These are phyloP conservation scores for Neofusicoccum umdonicola DNA, from an alignment of 2,329 filamentous ascomycete species.

Conservation along the genomic window DNA sequence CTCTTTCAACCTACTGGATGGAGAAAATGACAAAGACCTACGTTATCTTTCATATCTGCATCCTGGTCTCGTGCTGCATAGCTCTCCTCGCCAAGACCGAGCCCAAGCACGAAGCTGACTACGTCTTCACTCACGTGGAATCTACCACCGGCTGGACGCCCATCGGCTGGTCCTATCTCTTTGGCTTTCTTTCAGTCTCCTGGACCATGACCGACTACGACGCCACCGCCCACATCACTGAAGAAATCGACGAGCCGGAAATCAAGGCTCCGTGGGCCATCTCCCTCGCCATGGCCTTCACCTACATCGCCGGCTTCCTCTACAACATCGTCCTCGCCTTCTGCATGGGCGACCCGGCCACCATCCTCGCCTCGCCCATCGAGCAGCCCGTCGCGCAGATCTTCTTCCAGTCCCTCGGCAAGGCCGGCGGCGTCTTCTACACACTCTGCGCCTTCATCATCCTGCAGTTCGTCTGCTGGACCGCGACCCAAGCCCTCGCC, in stretches of 20 bases:
- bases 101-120: slow-evolving; percentile 51
- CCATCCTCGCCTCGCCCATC: slow-evolving; percentile 47
- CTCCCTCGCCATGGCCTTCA: slow-evolving; percentile 55
- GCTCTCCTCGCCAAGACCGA: slow-evolving; percentile 51
- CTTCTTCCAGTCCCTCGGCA: slow-evolving; percentile 58
- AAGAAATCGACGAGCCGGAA: slow-evolving; percentile 47
- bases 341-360: slow-evolving; percentile 53
- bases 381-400: slow-evolving; percentile 57
- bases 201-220: slow-evolving; percentile 62
- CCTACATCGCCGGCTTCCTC: slow-evolving; percentile 55
- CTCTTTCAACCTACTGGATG: slow-evolving; percentile 57
- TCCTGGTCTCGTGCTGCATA: slow-evolving; percentile 52
- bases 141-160: slow-evolving; percentile 55
- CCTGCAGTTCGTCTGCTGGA: slow-evolving; percentile 59
- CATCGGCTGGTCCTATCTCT: slow-evolving; percentile 56
- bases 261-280: slow-evolving; percentile 57
- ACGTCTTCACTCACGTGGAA: slow-evolving; percentile 56
- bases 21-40: slow-evolving; percentile 59
- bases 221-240: slow-evolving; percentile 37
- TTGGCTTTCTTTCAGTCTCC: slow-evolving; percentile 58
- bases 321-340: slow-evolving; percentile 60
- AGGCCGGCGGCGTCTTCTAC: slow-evolving; percentile 53
- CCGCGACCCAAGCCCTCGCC: slow-evolving; percentile 54
- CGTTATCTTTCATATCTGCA: slow-evolving; percentile 56
- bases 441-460: slow-evolving; percentile 57